Evolutionary conservation across 208 protist species (phyloP).

Genomic region (Trypanosomatidae sp.): DNA sequence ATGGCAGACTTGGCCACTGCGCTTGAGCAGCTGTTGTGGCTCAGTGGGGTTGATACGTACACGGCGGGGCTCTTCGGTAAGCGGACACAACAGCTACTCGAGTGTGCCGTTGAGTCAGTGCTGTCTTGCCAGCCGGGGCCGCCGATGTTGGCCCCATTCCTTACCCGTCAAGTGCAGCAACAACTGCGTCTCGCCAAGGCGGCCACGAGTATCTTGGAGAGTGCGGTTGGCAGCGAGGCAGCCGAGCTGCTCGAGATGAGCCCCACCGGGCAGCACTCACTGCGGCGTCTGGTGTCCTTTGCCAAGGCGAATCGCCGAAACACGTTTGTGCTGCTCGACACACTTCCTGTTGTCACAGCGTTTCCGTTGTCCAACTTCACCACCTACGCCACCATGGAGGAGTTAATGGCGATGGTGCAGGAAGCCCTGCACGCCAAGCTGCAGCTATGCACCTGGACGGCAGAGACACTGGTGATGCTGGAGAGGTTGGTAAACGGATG

Average conservation of each 20-base stretch:
- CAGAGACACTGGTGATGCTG: conserved; percentile 1
- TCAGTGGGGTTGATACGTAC: conserved; percentile 33
- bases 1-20: conserved; percentile 39
- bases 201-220: conserved; percentile 21
- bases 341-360: conserved; percentile 15
- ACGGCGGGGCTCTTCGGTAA: conserved; percentile 29
- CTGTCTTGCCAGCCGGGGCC: conserved; percentile 19
- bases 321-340: conserved; percentile 17
- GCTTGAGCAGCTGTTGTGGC: conserved; percentile 57
- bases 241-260: conserved; percentile 15
- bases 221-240: not conserved
- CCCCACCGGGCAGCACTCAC: conserved; percentile 10
- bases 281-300: conserved; percentile 34
- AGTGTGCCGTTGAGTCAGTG: conserved; percentile 28
- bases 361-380: conserved; percentile 7
- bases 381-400: conserved; percentile 9
- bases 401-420: conserved; percentile 18
- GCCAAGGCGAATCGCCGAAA: conserved; percentile 24
- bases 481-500: conserved; percentile 24
- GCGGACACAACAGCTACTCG: conserved; percentile 36
- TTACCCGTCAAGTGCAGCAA: conserved; percentile 24
- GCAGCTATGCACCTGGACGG: not conserved
- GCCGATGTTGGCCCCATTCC: conserved; percentile 27
- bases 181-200: conserved; percentile 22
- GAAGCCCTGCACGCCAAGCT: conserved; percentile 15